A percentile compares a stretch with the other conserved stretches of the same genome.
These are phyloP conservation scores for Dendrostoma leiphaemia DNA, from an alignment of 2,329 filamentous ascomycete species.

Conservation along the genomic window DNA sequence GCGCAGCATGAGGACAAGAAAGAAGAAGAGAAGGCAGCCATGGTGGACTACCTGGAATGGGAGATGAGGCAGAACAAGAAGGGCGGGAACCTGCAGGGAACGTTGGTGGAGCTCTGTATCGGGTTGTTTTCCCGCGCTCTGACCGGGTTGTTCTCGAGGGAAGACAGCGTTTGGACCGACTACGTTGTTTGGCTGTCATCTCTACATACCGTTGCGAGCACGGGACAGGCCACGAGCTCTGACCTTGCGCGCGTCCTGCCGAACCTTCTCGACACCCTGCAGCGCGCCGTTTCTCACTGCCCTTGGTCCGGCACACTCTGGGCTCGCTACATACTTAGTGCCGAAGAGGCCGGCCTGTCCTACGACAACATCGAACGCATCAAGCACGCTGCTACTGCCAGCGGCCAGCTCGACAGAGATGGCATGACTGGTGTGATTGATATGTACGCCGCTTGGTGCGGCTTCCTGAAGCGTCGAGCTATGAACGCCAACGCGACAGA, in stretches of 20 bases:
- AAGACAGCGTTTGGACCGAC: slow-evolving; percentile 79
- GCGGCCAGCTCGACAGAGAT: slow-evolving; percentile 77
- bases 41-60: slow-evolving; percentile 78
- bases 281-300: slow-evolving; percentile 83
- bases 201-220: slow-evolving; percentile 34
- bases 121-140: slow-evolving; percentile 80
- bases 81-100: slow-evolving; percentile 44
- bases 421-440: slow-evolving; percentile 87
- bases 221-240: slow-evolving; percentile 36
- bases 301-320: slow-evolving; percentile 91
- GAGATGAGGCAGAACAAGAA: slow-evolving; percentile 66
- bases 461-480: slow-evolving; percentile 82
- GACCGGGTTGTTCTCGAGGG: slow-evolving; percentile 65
- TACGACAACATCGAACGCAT: slow-evolving; percentile 84
- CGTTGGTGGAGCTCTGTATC: slow-evolving; percentile 51
- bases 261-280: slow-evolving; percentile 66
- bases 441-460: slow-evolving; percentile 92
- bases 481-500: slow-evolving; percentile 72
- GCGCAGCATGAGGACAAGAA: slow-evolving; percentile 56
- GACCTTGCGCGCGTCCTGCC: slow-evolving; percentile 37
- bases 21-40: slow-evolving; percentile 48
- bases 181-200: slow-evolving; percentile 73
- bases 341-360: slow-evolving; percentile 72
- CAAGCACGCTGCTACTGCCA: slow-evolving; percentile 88
- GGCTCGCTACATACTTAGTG: slow-evolving; percentile 83